These are phyloP conservation scores for Irpex sp. DNA, from an alignment of 1,284 basidiomycete species.

Conservation along the genomic window DNA sequence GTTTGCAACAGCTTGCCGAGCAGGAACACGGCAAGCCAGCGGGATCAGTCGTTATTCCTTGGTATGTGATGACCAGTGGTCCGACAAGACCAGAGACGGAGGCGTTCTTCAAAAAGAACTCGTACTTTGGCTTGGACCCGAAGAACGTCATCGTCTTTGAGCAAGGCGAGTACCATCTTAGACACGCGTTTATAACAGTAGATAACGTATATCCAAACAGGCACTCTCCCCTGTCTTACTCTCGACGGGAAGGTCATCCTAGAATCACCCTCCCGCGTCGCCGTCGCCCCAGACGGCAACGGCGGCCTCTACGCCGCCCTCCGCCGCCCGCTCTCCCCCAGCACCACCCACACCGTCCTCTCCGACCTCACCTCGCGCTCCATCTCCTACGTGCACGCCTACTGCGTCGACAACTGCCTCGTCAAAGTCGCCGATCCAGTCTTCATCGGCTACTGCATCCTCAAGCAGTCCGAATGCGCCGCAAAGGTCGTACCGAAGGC, in stretches of 20 bases:
- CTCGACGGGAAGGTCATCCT: conserved; percentile 94
- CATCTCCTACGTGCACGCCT: conserved; percentile 88
- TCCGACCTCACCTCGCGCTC: conserved; percentile 76
- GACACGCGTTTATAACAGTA: conserved; percentile 4
- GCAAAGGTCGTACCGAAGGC: conserved; percentile 96
- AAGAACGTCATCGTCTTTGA: conserved; percentile 93
- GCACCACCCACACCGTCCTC: conserved; percentile 70
- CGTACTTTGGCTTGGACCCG: conserved; percentile 79
- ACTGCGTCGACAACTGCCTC: conserved; percentile 99
- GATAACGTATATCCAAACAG: conserved; percentile 35
- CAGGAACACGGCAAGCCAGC: conserved; percentile 43
- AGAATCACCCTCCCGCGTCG: conserved; percentile 71
- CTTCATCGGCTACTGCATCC: conserved; percentile 92
- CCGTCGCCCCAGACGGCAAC: conserved; percentile 96
- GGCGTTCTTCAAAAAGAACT: conserved; percentile 75
- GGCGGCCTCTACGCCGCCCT: conserved; percentile 96
- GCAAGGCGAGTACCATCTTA: conserved; percentile 65
- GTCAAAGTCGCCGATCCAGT: conserved; percentile 96
- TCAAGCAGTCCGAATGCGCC: conserved; percentile 81
- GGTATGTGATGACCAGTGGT: conserved; percentile 99
- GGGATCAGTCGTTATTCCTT: conserved; percentile 70
- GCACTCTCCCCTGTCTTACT: conserved; percentile 91
- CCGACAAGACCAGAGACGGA: conserved; percentile 89
- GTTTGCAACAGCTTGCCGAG: conserved; percentile 76
- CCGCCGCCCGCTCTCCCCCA: conserved; percentile 66